Percentiles rank a stretch among this genome's conserved stretches.
phyloP scores from a whole-genome alignment of 306 rosid species.

The Spatholobus suberectus region DNA sequence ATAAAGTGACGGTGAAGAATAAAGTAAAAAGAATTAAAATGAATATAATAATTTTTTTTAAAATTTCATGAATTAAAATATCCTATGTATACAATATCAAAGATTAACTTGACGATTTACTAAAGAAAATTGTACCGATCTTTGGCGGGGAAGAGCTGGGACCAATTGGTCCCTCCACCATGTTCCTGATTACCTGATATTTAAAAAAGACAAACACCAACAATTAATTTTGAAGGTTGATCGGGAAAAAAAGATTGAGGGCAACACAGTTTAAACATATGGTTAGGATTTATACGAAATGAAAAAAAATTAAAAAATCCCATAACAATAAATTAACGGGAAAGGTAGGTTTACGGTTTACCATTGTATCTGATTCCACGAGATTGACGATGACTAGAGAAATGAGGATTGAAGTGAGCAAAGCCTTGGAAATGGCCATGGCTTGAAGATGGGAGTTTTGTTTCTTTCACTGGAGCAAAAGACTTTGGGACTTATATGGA shows the following conservation, averaged over 20 bases:
- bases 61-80: neutral
- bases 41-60: too few relatives aligned
- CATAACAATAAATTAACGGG: neutral
- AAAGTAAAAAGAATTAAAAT: too few relatives aligned
- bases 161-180: neutral
- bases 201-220: neutral
- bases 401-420: conserved; percentile 40
- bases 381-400: conserved; percentile 39
- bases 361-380: conserved; percentile 42
- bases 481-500: too few relatives aligned
- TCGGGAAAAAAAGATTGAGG: neutral
- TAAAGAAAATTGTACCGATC: neutral
- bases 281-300: neutral
- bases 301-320: neutral
- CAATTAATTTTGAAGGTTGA: neutral
- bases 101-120: neutral
- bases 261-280: neutral
- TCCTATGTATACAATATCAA: neutral
- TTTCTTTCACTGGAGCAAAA: neutral
- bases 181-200: conserved; percentile 3
- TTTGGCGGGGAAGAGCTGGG: neutral
- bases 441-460: neutral
- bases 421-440: conserved; percentile 35
- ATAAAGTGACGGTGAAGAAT: too few relatives aligned
- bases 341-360: conserved; percentile 3